Conservation (phyloP, 805 yeast species). For the Kazachstania bromeliacearum region DNA sequence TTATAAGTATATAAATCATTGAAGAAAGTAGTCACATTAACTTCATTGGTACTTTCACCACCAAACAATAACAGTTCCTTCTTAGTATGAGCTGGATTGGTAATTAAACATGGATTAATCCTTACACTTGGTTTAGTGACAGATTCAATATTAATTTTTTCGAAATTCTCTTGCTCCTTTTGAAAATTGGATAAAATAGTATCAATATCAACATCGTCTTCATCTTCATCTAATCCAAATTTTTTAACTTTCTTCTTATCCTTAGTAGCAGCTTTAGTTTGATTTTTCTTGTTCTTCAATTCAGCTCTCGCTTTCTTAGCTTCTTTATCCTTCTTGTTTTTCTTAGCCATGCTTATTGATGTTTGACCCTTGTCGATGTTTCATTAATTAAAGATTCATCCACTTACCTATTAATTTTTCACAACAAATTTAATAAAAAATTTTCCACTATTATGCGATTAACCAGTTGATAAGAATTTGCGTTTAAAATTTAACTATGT, state of each 20-base stretch:
- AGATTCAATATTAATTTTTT: constrained; percentile 54
- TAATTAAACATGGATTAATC: constrained; percentile 63
- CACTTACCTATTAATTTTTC: no score
- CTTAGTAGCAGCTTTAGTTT: constrained; percentile 63
- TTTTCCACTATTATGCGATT: no score
- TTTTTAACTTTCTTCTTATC: constrained; percentile 63
- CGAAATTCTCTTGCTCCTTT: constrained; percentile 68
- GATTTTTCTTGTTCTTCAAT: constrained; percentile 68
- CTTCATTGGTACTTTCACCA: constrained; percentile 58
- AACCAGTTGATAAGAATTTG: no score
- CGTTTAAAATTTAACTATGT: no score
- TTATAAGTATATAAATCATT: constrained; percentile 72
- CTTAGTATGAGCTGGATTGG: constrained; percentile 66
- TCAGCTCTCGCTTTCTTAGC: constrained; percentile 86
- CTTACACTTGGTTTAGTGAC: constrained; percentile 57
- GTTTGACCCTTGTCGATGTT: no score
- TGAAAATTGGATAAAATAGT: constrained; percentile 70
- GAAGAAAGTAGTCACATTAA: constrained; percentile 52
- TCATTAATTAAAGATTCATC: no score
- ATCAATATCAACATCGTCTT: constrained; percentile 79
- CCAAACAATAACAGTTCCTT: constrained; percentile 80
- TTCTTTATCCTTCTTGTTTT: constrained; percentile 75
- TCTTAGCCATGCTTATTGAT: constrained; percentile 62
- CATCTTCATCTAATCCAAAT: constrained; percentile 60
- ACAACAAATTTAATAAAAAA: no score